These are phyloP conservation scores for Protoeuglena noctilucae DNA, from an alignment of 139 green algal species.

Conservation along the genomic window DNA sequence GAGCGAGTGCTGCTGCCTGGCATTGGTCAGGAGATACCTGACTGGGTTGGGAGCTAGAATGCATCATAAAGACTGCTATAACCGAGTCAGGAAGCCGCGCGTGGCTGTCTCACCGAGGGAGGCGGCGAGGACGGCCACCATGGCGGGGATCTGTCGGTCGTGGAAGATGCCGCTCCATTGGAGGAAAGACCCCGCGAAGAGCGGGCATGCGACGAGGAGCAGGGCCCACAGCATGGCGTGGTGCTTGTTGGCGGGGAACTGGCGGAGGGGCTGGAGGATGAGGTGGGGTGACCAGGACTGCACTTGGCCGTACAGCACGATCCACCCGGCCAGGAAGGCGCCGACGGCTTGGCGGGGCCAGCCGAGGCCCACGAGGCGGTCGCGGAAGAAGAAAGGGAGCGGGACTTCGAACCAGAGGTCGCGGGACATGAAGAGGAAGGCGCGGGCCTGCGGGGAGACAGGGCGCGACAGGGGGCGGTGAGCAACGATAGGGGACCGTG, in stretches of 20 bases:
- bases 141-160: slow-evolving; percentile 16
- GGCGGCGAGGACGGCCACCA: slow-evolving; percentile 20
- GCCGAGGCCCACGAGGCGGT: slow-evolving; percentile 34
- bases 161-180: slow-evolving; percentile 17
- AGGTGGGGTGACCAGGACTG: slow-evolving; percentile 60
- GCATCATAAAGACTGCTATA: too few species aligned
- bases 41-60: too few species aligned
- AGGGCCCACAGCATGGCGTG: slow-evolving; percentile 43
- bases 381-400: slow-evolving; percentile 70
- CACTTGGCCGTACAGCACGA: slow-evolving; percentile 52
- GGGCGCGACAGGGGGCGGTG: slow-evolving; percentile 7
- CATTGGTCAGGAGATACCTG: too few species aligned
- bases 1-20: too few species aligned
- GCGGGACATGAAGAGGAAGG: slow-evolving; percentile 28
- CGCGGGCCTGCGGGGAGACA: slow-evolving; percentile 48
- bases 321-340: slow-evolving; percentile 32
- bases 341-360: slow-evolving; percentile 40
- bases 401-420: slow-evolving; percentile 72
- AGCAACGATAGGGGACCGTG: too few species aligned
- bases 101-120: slow-evolving; percentile 2
- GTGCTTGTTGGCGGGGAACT: slow-evolving; percentile 58
- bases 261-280: slow-evolving; percentile 45
- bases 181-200: slow-evolving; percentile 37
- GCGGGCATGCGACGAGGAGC: slow-evolving; percentile 28
- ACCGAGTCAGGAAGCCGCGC: slow-evolving; percentile 4